A percentile compares a stretch with the other conserved stretches of the same genome.
These are phyloP conservation scores for Aspergillus ochraceus DNA, from an alignment of 2,329 filamentous ascomycete genomes.

Conservation along the genomic window DNA sequence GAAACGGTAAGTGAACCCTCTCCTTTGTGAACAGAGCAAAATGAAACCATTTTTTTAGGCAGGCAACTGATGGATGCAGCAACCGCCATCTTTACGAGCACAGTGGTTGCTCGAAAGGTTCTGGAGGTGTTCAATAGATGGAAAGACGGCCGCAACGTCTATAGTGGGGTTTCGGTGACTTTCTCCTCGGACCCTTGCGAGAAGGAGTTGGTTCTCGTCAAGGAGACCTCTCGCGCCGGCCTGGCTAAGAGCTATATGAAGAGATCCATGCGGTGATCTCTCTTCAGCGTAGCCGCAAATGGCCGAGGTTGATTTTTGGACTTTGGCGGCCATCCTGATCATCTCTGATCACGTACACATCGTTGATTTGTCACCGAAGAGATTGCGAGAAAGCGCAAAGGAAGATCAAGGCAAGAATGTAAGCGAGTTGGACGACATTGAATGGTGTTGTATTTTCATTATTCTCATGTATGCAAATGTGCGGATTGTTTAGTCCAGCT, in stretches of 20 bases:
- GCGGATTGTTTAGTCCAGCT: not conserved
- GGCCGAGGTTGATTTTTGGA: not conserved
- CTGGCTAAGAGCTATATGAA: slow-evolving; percentile 18
- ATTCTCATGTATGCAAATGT: not conserved
- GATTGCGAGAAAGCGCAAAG: no score
- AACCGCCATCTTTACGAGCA: slow-evolving; percentile 41
- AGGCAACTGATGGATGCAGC: slow-evolving; percentile 29
- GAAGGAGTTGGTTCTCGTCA: slow-evolving; percentile 34
- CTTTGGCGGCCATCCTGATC: not conserved
- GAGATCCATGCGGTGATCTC: slow-evolving; percentile 14
- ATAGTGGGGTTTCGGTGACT: slow-evolving; percentile 35
- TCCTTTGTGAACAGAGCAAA: not conserved
- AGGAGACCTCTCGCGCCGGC: slow-evolving; percentile 17
- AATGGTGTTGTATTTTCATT: not conserved
- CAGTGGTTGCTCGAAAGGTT: slow-evolving; percentile 35
- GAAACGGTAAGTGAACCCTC: slow-evolving; percentile 37
- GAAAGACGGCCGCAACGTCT: slow-evolving; percentile 27
- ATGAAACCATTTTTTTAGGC: not conserved
- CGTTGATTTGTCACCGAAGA: no score
- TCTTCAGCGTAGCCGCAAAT: not conserved
- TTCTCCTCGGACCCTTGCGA: slow-evolving; percentile 44
- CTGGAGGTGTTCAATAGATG: slow-evolving; percentile 33
- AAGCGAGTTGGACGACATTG: not conserved
- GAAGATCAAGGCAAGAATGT: not conserved
- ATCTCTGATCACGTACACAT: no score